A percentile compares a stretch with the other conserved stretches of the same genome.
Conservation (phyloP, 1,139 yeast species). For the Torulaspora globosa region DNA sequence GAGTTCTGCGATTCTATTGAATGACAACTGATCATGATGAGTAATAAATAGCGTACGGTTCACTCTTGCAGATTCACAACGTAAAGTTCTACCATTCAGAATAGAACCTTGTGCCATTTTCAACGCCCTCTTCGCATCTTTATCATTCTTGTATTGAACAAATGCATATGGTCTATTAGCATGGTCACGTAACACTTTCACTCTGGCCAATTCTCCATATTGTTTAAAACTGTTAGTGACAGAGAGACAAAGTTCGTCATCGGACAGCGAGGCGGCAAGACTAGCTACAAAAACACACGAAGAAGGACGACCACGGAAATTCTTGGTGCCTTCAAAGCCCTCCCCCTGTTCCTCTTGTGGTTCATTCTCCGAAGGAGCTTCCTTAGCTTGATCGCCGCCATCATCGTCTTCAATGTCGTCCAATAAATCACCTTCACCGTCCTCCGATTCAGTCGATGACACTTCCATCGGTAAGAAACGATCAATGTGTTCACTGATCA, state of each 20-base stretch:
- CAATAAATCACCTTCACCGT: conserved; percentile 13
- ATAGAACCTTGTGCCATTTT: conserved; percentile 62
- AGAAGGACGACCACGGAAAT: conserved; percentile 55
- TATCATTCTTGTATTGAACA: conserved; percentile 75
- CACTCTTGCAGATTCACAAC: conserved; percentile 89
- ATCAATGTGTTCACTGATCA: conserved; percentile 23
- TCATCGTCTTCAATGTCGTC: conserved; percentile 16
- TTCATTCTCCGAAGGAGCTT: conserved; percentile 2
- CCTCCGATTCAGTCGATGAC: conserved; percentile 23
- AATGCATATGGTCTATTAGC: conserved; percentile 88
- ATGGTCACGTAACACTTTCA: conserved; percentile 83
- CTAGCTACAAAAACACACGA: conserved; percentile 88
- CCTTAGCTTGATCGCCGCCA: conserved; percentile 1
- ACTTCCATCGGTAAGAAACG: conserved; percentile 22
- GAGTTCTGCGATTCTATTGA: conserved; percentile 38
- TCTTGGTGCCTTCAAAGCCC: neutral
- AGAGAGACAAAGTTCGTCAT: conserved; percentile 65
- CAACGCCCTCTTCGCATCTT: conserved; percentile 68
- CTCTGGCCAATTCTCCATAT: conserved; percentile 68
- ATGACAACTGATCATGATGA: conserved; percentile 24
- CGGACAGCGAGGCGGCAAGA: conserved; percentile 57
- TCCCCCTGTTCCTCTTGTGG: neutral
- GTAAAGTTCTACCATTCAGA: conserved; percentile 68
- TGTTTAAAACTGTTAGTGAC: conserved; percentile 60
- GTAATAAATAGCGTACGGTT: conserved; percentile 71